Evolutionary conservation across 2,329 filamentous ascomycete genomes (phyloP), one percentile per base, ranked within the genome.

Genomic region (Phaeosphaeria sp.): DNA sequence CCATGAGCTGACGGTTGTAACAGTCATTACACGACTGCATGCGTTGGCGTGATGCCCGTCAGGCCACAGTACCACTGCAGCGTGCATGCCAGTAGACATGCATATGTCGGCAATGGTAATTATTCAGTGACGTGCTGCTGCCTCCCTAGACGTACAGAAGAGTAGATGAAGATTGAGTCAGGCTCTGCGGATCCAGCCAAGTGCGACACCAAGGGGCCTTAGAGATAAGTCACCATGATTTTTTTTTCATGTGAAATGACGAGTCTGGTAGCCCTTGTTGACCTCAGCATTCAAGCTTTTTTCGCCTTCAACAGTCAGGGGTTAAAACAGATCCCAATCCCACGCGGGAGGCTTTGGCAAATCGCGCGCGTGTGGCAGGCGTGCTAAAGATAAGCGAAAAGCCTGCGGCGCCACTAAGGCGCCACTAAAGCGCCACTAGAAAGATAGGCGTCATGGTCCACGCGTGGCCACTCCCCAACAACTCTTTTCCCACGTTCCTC

Each of bases 391-490:
- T 44, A 44, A 44, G 42, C 42, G 42, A 44, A 20, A 20, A 44
- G 42, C 42, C 42, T 22, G 15, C 15, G 15, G 36, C 36, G 36
- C 36, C 36, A 39, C 36, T 39, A 39, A 17, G 15, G 36, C 36
- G 36, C 36, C 36, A 39, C 36, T 39, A 39, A 17, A 39, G n/a
- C 17, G 36, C 42, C 42, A 44, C 42, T 22, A 44, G 42, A 44
- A 44, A 44, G 42, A 44, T 44, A 44, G 42, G 42, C 42, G 42
- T 44, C 42, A 44, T 11, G 42, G 42, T 44, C 42, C 42, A 44
- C 42, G 42, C 42, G 9, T 20, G 4, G 9, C n/a, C n/a, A 44
- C 18, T 36, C 15, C 36, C 42, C 42, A 44, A 44, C 42, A 20
- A 6, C 22, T 20, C 42, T 22, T 18, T 6, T 20, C 21, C 18